Conservation (phyloP, 169 alveolate genomes). For the Babesia ovis region DNA sequence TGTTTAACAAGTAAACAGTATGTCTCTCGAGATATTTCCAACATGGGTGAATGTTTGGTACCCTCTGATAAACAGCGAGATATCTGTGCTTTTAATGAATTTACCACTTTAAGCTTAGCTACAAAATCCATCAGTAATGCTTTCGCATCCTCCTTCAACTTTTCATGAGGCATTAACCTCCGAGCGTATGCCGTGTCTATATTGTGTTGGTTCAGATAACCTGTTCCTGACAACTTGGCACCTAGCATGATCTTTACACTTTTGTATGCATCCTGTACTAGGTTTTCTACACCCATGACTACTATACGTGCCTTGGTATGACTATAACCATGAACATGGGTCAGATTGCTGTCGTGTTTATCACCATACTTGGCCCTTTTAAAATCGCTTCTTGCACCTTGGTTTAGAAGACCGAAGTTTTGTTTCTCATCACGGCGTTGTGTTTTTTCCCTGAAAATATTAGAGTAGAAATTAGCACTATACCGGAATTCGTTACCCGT, state of each 20-base stretch:
- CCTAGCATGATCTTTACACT: slow-evolving; percentile 11
- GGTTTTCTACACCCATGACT: not conserved
- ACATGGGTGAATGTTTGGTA: not conserved
- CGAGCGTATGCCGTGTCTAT: not conserved
- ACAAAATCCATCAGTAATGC: slow-evolving; percentile 11
- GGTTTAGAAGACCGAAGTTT: not conserved
- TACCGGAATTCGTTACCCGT: not conserved
- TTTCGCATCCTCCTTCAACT: slow-evolving; percentile 37
- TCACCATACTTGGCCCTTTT: not conserved
- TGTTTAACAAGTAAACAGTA: slow-evolving; percentile 9
- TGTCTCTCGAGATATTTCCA: not conserved
- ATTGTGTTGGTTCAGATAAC: not conserved
- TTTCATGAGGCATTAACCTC: not conserved
- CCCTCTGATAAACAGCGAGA: not conserved
- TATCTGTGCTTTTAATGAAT: slow-evolving; percentile 22
- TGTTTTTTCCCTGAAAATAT: not conserved
- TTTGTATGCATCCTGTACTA: not conserved
- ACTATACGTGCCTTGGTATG: not conserved
- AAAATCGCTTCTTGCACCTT: not conserved
- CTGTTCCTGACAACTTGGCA: not conserved
- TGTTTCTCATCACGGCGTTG: not conserved
- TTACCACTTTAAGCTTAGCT: slow-evolving; percentile 15
- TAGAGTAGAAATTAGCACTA: not conserved
- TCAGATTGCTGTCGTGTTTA: not conserved
- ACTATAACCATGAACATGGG: not conserved